phyloP scores from a whole-genome alignment of 2,329 filamentous ascomycete genomes.

The Penicillium sp. region DNA sequence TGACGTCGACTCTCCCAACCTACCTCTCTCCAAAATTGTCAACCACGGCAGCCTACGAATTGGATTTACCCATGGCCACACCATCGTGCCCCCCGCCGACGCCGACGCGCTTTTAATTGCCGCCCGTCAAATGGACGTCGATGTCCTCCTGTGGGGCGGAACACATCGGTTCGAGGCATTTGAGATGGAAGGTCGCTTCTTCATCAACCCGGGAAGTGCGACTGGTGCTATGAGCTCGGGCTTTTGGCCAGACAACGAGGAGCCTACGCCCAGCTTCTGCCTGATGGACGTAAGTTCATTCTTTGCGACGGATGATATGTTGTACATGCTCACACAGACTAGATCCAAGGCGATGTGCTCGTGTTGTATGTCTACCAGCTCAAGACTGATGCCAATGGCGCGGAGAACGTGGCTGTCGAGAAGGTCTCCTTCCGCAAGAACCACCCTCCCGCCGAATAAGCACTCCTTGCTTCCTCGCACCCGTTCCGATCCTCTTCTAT shows the following conservation, averaged over 20 bases:
- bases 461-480: not conserved
- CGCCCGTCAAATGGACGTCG: conserved; percentile 71
- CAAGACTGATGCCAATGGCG: conserved; percentile 73
- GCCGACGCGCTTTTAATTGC: conserved; percentile 68
- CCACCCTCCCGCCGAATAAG: conserved; percentile 60
- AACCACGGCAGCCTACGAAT: conserved; percentile 69
- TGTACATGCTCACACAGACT: conserved; percentile 19
- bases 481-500: not conserved
- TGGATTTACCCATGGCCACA: conserved; percentile 71
- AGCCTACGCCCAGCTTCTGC: conserved; percentile 88
- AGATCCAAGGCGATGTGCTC: conserved; percentile 95
- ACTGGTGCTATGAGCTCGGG: conserved; percentile 66
- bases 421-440: conserved; percentile 86
- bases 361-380: conserved; percentile 93
- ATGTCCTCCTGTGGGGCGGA: conserved; percentile 69
- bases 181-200: conserved; percentile 72
- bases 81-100: conserved; percentile 68
- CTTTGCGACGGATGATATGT: not conserved
- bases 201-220: conserved; percentile 69
- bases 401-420: conserved; percentile 78
- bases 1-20: conserved; percentile 66
- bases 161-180: conserved; percentile 72
- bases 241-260: conserved; percentile 62
- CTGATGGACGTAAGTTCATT: conserved; percentile 84
- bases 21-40: conserved; percentile 68